Evolutionary conservation across 306 rosid genomes (phyloP), one percentile per base, ranked within the genome.

Genomic region (Castanea sativa): DNA sequence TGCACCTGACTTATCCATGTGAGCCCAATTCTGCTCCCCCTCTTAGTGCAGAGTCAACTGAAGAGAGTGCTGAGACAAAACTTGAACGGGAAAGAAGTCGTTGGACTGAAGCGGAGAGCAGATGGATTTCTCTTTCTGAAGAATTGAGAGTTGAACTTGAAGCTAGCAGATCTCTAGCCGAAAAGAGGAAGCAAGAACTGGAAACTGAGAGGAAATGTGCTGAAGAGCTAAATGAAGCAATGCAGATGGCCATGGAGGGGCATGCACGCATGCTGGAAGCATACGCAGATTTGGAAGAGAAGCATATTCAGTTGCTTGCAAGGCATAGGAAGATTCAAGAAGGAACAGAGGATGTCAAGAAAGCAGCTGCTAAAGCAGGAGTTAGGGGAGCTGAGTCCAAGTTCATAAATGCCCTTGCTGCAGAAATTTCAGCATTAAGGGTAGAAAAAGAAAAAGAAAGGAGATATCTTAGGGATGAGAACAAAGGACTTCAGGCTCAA

Each of bases 251-350:
- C 55, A 88, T 96, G 86, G 90, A 90, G 81, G 94, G 96, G 52
- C 97, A 96, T 76, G 95, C 98, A 21, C 91, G 97, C 18, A 88
- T 91, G 88, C 75, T 96, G 74, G 99, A 96, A 71, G 94, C 90
- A 75, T 96, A 91, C 83, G 99, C 97, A 51, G 99, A 96, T 86
- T 90, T 96, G 92, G 97, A 96, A 89, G 99, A 96, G 91, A 90
- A 90, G 58, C 98, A 93, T 63, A 89, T 93, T 87, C 91, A 91
- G 14, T 77, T 96, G 81, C 96, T 93, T 81, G 87, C 87, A 68
- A 91, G 98, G 91, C 93, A 96, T 75, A 87, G 98, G 82, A 92
- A 76, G 83, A 96, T 96, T 56, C 93, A 71, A 80, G 93, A 91
- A 72, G 99, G 99, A 81, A 89, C 88, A 70, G 97, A 87, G 55